A percentile compares a stretch with the other conserved stretches of the same genome.
Conservation (phyloP, 108 stramenopile genomes). For the Fragilaria crotonensis region DNA sequence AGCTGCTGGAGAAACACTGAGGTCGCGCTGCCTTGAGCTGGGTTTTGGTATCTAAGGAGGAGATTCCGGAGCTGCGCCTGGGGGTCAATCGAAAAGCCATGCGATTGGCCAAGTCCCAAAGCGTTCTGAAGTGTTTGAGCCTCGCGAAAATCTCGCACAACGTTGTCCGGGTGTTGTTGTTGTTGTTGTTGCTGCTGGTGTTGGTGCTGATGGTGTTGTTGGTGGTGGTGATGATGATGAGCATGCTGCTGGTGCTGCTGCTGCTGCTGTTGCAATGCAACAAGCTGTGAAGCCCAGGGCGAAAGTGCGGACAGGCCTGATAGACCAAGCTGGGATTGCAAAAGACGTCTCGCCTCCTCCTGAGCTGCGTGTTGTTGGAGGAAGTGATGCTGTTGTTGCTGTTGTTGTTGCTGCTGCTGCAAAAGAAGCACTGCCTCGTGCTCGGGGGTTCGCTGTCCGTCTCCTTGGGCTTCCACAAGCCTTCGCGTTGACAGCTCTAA, state of each 20-base stretch:
- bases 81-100: background rate
- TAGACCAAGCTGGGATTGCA: slow-evolving; percentile 2
- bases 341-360: background rate
- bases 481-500: background rate
- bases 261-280: background rate
- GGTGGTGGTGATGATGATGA: slow-evolving; percentile 1
- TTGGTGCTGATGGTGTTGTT: slow-evolving; percentile 2
- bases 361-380: slow-evolving; percentile 4
- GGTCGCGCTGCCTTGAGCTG: background rate
- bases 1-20: background rate
- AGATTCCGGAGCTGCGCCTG: background rate
- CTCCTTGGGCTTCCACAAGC: too few relatives aligned
- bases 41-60: background rate
- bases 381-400: slow-evolving; percentile 5
- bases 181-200: slow-evolving; percentile 5
- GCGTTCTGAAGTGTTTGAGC: background rate
- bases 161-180: background rate
- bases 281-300: slow-evolving; percentile 9
- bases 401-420: slow-evolving; percentile 17
- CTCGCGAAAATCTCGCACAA: background rate
- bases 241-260: slow-evolving; percentile 2
- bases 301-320: background rate
- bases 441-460: background rate
- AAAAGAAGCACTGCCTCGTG: slow-evolving; percentile 16
- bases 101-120: background rate